These are phyloP conservation scores for Sporothrix protearum DNA, from an alignment of 2,329 filamentous ascomycete genomes.

Conservation along the genomic window DNA sequence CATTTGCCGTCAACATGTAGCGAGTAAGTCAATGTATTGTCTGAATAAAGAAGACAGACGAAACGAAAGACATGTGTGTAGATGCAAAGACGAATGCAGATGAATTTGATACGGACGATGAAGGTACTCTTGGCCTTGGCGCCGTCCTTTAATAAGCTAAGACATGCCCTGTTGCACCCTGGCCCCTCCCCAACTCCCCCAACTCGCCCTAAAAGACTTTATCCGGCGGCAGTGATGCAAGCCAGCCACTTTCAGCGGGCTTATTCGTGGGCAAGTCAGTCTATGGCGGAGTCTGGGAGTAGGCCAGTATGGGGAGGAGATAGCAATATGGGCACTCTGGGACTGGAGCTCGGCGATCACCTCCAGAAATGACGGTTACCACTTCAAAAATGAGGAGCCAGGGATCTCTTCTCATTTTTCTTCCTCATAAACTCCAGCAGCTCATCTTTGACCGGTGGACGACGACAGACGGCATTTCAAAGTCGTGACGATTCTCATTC, in stretches of 20 bases:
- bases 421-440: neutral
- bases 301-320: neutral
- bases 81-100: neutral
- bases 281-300: no score
- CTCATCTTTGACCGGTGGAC: neutral
- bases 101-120: neutral
- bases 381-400: neutral
- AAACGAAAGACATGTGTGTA: neutral
- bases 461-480: neutral
- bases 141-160: conserved; percentile 3
- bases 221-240: conserved; percentile 6
- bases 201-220: neutral
- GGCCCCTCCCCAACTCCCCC: neutral
- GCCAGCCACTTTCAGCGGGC: neutral
- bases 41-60: neutral
- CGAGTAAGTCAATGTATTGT: neutral
- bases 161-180: neutral
- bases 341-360: neutral
- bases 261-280: neutral
- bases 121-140: neutral
- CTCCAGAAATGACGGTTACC: neutral
- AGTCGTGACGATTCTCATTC: neutral
- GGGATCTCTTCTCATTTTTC: neutral
- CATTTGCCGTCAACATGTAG: neutral
- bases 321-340: neutral